Evolutionary conservation across 164 flowering plant species (phyloP), one percentile per base, ranked within the genome.

Genomic region (Vitis rotundifolia): DNA sequence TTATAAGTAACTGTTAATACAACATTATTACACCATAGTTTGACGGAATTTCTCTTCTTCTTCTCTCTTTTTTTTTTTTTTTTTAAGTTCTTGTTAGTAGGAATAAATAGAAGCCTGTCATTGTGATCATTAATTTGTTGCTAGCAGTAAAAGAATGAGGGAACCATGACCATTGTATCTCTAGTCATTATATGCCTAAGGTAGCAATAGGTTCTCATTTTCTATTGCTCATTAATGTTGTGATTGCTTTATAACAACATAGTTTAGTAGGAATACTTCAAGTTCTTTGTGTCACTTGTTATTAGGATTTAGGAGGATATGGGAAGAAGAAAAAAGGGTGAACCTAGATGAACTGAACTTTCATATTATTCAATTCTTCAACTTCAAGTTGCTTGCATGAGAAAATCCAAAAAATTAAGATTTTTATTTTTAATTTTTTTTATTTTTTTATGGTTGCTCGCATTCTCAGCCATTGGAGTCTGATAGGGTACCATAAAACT

Each of bases 401-500:
- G 29, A 75, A n/a, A 59, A 13, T 49, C 37, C 44, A 49, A 22
- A 22, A 22, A 22, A 22, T 22, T 14, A 13, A 47, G 63, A 56
- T 10, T 68, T 64, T 49, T 51, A 14, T 68, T 64, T 49, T 51
- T 12, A 15, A n/a, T n/a, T n/a, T n/a, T 44, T 59, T 58, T 11
- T 9, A 11, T 61, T 15, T 9, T 14, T 61, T 15, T 26, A 11
- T 50, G 22, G 61, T 77, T 77, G 66, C 74, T 77, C 73, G 63
- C 63, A 49, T 66, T 66, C 47, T 67, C 60, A 51, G 72, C 76
- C 76, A 74, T 68, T 63, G 22, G 70, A 73, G 75, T 26, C 48
- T 72, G 79, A 79, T 73, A 28, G 62, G 62, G 55, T 72, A 22
- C 65, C 19, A 19, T 58, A 19, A 22, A 55, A 66, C 66, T 16